Evolutionary conservation across 495 filamentous ascomycete genomes (phyloP).

Genomic region (Hapsidospora chrysogenum): DNA sequence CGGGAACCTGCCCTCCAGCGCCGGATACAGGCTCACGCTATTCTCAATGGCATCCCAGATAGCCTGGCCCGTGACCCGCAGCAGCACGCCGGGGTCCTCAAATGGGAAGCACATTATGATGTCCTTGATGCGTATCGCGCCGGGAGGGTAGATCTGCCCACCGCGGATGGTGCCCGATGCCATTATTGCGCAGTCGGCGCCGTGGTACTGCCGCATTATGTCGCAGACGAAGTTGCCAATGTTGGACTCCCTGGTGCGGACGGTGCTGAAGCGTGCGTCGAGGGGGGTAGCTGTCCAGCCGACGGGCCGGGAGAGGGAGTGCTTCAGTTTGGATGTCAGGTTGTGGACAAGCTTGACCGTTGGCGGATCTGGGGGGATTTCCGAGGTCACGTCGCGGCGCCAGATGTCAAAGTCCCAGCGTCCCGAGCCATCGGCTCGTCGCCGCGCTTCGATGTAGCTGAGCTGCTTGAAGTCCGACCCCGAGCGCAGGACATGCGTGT

Average conservation of each 20-base stretch:
- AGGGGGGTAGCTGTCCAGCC: constrained; percentile 67
- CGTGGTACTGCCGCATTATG: constrained; percentile 70
- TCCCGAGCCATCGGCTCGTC: constrained; percentile 23
- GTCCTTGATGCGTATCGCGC: constrained; percentile 59
- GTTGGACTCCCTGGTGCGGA: constrained; percentile 62
- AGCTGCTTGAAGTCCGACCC: constrained; percentile 84
- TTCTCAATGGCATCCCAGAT: constrained; percentile 71
- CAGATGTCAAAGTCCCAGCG: constrained; percentile 65
- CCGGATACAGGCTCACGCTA: constrained; percentile 58
- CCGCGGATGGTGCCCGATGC: constrained; percentile 79
- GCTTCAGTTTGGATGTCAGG: constrained; percentile 50
- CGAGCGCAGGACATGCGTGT: constrained; percentile 63
- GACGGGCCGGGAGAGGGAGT: constrained; percentile 66
- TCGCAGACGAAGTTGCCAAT: constrained; percentile 82
- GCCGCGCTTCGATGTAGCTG: constrained; percentile 64
- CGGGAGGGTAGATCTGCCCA: constrained; percentile 75
- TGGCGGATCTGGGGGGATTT: constrained; percentile 42
- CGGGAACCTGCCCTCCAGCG: constrained; percentile 56
- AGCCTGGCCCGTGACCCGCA: constrained; percentile 47
- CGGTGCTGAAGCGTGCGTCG: constrained; percentile 73
- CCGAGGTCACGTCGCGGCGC: constrained; percentile 51
- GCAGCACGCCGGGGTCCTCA: constrained; percentile 73
- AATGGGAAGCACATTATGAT: constrained; percentile 76
- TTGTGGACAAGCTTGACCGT: constrained; percentile 42
- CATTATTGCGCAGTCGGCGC: constrained; percentile 68